Percentiles rank a stretch among this genome's conserved stretches.
These are phyloP conservation scores for Raddia guianensis DNA, from an alignment of 176 grass and related monocot species.

Conservation along the genomic window DNA sequence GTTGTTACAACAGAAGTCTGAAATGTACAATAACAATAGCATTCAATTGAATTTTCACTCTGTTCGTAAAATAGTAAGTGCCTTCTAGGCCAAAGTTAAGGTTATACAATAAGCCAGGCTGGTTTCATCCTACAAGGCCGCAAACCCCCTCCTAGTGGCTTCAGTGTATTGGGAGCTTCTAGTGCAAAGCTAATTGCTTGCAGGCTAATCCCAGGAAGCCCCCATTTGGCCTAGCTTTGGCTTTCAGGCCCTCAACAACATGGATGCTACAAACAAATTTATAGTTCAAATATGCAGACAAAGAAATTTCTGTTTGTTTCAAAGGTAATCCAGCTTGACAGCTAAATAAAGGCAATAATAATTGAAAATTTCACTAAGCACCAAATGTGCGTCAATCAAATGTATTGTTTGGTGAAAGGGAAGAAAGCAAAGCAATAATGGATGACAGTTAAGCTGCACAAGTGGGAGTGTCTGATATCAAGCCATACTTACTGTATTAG, in stretches of 20 bases:
- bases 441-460: slow-evolving; percentile 5
- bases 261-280: slow-evolving; percentile 24
- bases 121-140: neutral
- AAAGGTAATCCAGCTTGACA: neutral
- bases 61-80: slow-evolving; percentile 1
- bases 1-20: slow-evolving; percentile 85
- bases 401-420: neutral
- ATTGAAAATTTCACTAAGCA: slow-evolving; percentile 20
- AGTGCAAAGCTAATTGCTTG: slow-evolving; percentile 9
- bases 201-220: slow-evolving; percentile 5
- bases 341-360: neutral
- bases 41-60: slow-evolving; percentile 14
- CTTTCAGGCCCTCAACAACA: slow-evolving; percentile 11
- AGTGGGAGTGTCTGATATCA: neutral
- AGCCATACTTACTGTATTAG: slow-evolving; percentile 14
- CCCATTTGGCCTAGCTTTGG: neutral
- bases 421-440: neutral
- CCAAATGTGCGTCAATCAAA: neutral
- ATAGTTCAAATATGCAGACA: slow-evolving; percentile 6
- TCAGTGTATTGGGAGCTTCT: slow-evolving; percentile 36
- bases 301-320: neutral
- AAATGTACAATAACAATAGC: slow-evolving; percentile 44
- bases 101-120: slow-evolving; percentile 1
- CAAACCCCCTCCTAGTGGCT: neutral
- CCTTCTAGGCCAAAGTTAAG: slow-evolving; percentile 21